These are phyloP conservation scores for Moesziomyces antarcticus DNA, from an alignment of 1,284 basidiomycete species.

Conservation along the genomic window DNA sequence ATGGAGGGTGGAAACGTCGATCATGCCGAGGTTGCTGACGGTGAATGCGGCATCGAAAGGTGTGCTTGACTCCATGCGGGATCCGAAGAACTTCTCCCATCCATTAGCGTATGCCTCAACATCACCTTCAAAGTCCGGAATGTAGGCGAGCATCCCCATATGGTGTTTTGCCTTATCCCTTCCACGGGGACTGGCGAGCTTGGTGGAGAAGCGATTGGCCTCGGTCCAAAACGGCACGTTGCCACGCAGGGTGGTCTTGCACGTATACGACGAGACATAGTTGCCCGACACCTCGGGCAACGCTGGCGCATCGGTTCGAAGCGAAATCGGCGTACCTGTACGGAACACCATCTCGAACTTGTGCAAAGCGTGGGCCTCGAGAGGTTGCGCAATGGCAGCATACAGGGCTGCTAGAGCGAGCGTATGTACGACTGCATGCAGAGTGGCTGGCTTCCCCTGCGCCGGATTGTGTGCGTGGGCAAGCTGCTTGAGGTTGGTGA, in stretches of 20 bases:
- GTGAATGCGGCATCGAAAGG: constrained; percentile 18
- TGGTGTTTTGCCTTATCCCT: constrained; percentile 4
- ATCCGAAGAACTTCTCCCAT: constrained; percentile 35
- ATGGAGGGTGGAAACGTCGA: not conserved
- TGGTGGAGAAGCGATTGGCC: constrained; percentile 8
- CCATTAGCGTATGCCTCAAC: constrained; percentile 7
- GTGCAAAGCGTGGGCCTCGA: not conserved
- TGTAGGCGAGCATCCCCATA: constrained; percentile 22
- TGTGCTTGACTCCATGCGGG: not conserved
- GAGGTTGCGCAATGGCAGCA: constrained; percentile 8
- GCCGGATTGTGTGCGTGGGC: not conserved
- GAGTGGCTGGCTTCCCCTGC: constrained; percentile 17
- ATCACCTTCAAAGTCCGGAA: constrained; percentile 27
- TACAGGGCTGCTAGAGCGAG: constrained; percentile 21
- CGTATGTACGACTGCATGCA: constrained; percentile 30
- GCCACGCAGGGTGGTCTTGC: not conserved
- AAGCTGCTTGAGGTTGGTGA: constrained; percentile 23
- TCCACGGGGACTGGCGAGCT: not conserved
- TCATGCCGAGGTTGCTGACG: constrained; percentile 28
- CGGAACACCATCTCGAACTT: constrained; percentile 4
- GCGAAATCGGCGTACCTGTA: constrained; percentile 25
- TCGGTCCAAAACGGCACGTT: constrained; percentile 2
- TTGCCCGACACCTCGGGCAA: constrained; percentile 22
- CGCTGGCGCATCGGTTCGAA: constrained; percentile 5
- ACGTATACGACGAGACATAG: constrained; percentile 17